Base-by-base conservation (phyloP, 768 basidiomycete species). In the Arthromyces matolae region DNA sequence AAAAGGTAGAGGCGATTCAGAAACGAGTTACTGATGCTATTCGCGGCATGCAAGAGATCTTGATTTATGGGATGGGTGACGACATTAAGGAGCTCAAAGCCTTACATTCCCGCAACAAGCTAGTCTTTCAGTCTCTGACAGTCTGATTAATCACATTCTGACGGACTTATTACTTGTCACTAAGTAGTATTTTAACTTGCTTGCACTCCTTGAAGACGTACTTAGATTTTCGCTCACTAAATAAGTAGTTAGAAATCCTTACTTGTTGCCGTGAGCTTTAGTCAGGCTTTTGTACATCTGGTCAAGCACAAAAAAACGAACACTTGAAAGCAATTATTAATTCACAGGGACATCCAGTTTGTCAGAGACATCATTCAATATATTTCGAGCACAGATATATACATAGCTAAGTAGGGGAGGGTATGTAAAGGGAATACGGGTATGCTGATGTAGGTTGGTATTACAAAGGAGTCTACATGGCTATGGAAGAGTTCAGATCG, bases 91-190 rank as follows among this genome's bases (percentile, higher is more conserved):
- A 45, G 8, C 25, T 45, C 0, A 45, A 27, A 24, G 10, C 1
- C 5, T 35, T 45, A 19, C 13, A 45, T 36, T 25, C 24, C 5
- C 18, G 5, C 10, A 1, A 45, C 10, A 9, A 3, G 18, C 25
- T 45, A 2, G 4, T 45, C 13, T 45, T 45, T 35, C 44, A 45
- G 23, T n/a, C n/a, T n/a, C n/a, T n/a, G n/a, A n/a, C n/a, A n/a
- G n/a, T n/a, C n/a, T n/a, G n/a, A n/a, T n/a, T n/a, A n/a, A n/a
- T n/a, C n/a, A n/a, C n/a, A n/a, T n/a, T n/a, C n/a, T n/a, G n/a
- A n/a, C n/a, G n/a, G n/a, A n/a, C n/a, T n/a, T n/a, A n/a, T n/a
- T n/a, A n/a, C n/a, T n/a, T n/a, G n/a, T n/a, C n/a, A n/a, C n/a
- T n/a, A n/a, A n/a, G n/a, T n/a, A n/a, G n/a, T n/a, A n/a, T n/a